phyloP scores from a whole-genome alignment of 305 asterid genomes.

The Fraxinus baroniana region DNA sequence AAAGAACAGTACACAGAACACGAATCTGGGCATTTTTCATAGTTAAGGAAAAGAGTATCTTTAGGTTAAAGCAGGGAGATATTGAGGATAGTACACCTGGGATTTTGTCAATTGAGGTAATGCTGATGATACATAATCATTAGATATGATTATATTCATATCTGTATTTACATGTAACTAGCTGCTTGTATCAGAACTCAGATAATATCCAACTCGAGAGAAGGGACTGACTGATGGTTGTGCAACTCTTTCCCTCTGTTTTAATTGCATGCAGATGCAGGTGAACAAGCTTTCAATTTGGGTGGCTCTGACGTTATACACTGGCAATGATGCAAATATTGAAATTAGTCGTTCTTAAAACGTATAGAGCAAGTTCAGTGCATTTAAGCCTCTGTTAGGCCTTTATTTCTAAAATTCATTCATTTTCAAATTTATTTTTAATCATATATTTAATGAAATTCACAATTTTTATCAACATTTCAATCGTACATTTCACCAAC shows the following conservation, averaged over 20 bases:
- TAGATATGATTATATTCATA: not conserved
- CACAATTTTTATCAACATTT: not conserved
- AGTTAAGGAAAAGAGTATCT: not conserved
- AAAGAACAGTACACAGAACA: constrained; percentile 11
- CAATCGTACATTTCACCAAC: not conserved
- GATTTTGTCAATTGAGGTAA: constrained; percentile 21
- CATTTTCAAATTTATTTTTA: no score
- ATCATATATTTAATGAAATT: not conserved
- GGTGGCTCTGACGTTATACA: not conserved
- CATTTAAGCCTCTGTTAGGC: not conserved
- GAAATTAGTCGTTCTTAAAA: not conserved
- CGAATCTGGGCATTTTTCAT: constrained; percentile 34
- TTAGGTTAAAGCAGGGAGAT: not conserved
- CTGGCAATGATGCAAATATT: not conserved
- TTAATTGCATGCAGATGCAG: not conserved
- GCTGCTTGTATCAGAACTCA: constrained; percentile 6
- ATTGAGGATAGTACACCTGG: constrained; percentile 10
- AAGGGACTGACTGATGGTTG: not conserved
- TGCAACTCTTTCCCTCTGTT: not conserved
- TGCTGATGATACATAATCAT: constrained; percentile 35
- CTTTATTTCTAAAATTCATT: not conserved
- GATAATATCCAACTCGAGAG: not conserved
- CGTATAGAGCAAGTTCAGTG: not conserved
- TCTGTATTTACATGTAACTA: constrained; percentile 9
- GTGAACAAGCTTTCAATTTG: not conserved